Evolutionary conservation across 192 early-diverging fungal genomes (phyloP).

Genomic region (Coemansia sp.): DNA sequence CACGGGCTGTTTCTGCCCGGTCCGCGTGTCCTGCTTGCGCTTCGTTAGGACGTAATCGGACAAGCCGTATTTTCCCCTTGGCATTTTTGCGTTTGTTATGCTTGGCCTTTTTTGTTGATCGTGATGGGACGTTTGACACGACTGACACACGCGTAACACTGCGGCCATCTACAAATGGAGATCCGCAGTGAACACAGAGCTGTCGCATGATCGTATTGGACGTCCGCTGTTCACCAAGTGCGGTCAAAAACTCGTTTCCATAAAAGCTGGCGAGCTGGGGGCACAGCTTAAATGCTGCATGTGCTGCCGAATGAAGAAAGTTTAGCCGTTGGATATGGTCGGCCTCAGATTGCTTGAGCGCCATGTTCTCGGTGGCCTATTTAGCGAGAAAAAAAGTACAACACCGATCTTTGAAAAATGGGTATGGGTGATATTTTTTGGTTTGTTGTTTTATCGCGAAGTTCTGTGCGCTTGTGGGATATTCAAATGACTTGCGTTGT

Average conservation of each 20-base stretch:
- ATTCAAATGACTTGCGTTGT: not conserved
- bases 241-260: constrained; percentile 27
- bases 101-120: not conserved
- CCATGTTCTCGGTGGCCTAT: too few relatives aligned
- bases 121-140: not conserved
- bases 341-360: constrained; percentile 4
- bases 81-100: not conserved
- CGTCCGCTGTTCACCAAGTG: constrained; percentile 15
- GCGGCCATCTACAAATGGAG: constrained; percentile 35
- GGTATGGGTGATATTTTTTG: not conserved
- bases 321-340: constrained; percentile 15
- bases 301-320: constrained; percentile 36
- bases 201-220: constrained; percentile 22
- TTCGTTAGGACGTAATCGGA: constrained; percentile 17
- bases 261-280: constrained; percentile 47
- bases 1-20: not conserved
- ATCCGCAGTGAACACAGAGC: constrained; percentile 37
- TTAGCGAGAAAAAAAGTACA: too few relatives aligned
- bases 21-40: not conserved
- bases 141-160: constrained; percentile 33
- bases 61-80: not conserved
- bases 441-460: not conserved
- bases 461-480: not conserved
- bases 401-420: too few relatives aligned
- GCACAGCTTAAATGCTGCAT: constrained; percentile 39